Conservation (phyloP, 805 yeast species). For the Clavispora carvajalis region DNA sequence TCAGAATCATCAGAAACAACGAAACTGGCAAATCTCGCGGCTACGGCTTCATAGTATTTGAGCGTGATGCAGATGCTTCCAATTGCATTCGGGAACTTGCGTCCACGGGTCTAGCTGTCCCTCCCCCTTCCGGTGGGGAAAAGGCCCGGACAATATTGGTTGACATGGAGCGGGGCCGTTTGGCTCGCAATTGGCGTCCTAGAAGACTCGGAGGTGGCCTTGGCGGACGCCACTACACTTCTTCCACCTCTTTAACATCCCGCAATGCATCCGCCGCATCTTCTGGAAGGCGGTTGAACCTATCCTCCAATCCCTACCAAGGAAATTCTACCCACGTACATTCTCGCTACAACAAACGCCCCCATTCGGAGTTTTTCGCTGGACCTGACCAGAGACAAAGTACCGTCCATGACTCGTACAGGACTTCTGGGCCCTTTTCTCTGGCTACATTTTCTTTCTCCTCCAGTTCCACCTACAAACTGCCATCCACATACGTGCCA, state of each 20-base stretch:
- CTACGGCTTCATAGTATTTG: slow-evolving; percentile 77
- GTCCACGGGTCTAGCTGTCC: slow-evolving; percentile 30
- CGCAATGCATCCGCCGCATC: slow-evolving; percentile 35
- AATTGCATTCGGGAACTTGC: slow-evolving; percentile 58
- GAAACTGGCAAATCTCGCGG: slow-evolving; percentile 57
- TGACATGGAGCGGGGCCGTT: slow-evolving; percentile 67
- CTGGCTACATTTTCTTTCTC: not conserved
- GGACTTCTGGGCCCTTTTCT: not conserved
- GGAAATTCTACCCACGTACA: slow-evolving; percentile 2
- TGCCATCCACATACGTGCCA: slow-evolving; percentile 5
- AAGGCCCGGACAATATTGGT: slow-evolving; percentile 54
- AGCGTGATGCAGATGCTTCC: slow-evolving; percentile 53
- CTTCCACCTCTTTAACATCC: slow-evolving; percentile 18
- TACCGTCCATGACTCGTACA: not conserved
- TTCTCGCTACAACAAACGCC: slow-evolving; percentile 8
- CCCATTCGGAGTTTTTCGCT: slow-evolving; percentile 5
- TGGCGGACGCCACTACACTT: slow-evolving; percentile 75
- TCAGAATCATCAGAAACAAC: slow-evolving; percentile 32
- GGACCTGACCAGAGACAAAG: slow-evolving; percentile 7
- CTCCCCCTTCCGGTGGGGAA: slow-evolving; percentile 25
- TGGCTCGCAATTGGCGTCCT: slow-evolving; percentile 65
- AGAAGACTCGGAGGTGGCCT: slow-evolving; percentile 83
- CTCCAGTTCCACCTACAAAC: not conserved
- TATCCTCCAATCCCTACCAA: slow-evolving; percentile 14
- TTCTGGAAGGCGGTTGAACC: slow-evolving; percentile 16